Conservation (phyloP, 2,329 filamentous ascomycete genomes). For the Xylariaceae sp. region DNA sequence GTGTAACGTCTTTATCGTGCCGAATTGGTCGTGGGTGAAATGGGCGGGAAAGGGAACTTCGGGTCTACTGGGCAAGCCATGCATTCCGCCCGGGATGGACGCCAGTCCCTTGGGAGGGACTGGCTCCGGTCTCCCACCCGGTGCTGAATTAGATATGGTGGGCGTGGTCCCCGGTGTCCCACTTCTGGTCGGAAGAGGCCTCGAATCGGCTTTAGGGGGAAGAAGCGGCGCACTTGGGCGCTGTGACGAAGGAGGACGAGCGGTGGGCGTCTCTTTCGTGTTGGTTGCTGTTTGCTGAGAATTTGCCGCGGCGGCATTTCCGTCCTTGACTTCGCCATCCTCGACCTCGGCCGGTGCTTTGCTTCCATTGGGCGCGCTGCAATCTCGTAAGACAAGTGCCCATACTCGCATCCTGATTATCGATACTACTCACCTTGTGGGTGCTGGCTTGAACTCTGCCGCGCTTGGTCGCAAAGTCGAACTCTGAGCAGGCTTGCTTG, state of each 20-base stretch:
- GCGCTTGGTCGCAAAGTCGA: constrained; percentile 54
- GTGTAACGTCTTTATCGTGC: constrained; percentile 34
- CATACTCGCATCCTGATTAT: constrained; percentile 4
- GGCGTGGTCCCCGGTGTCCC: constrained; percentile 22
- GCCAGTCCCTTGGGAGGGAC: constrained; percentile 27
- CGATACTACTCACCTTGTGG: constrained; percentile 30
- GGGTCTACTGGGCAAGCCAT: constrained; percentile 51
- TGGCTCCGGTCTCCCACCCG: constrained; percentile 28
- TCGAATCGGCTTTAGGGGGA: constrained; percentile 21
- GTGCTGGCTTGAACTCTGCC: constrained; percentile 57
- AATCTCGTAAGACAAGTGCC: constrained; percentile 17
- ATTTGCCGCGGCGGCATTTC: constrained; percentile 29
- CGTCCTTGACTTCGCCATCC: constrained; percentile 68
- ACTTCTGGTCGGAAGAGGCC: constrained; percentile 18
- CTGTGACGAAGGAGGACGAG: constrained; percentile 15
- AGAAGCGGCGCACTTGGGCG: constrained; percentile 13
- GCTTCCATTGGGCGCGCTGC: constrained; percentile 25
- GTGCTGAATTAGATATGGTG: constrained; percentile 15
- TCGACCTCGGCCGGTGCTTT: constrained; percentile 50
- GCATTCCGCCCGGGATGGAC: constrained; percentile 25
- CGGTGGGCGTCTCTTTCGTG: constrained; percentile 17
- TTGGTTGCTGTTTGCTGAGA: constrained; percentile 12
- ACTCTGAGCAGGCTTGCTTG: constrained; percentile 30
- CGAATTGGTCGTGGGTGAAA: constrained; percentile 42
- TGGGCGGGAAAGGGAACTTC: constrained; percentile 51